These are phyloP conservation scores for Osmanthus fragrans DNA, from an alignment of 257 asterid species.

Conservation along the genomic window DNA sequence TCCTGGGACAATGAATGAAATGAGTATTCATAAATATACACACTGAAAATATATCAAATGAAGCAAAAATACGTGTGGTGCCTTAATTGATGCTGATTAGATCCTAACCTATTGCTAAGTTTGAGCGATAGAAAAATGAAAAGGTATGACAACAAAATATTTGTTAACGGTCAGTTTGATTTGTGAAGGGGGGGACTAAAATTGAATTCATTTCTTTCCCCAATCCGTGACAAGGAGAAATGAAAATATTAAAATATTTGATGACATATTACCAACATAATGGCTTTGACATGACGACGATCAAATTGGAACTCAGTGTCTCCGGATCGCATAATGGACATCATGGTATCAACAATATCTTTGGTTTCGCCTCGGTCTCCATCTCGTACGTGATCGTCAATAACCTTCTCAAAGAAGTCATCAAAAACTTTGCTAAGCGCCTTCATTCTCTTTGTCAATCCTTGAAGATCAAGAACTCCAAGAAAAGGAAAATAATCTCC, in stretches of 20 bases:
- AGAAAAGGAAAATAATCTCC: slow-evolving; percentile 50
- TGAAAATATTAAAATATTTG: neutral
- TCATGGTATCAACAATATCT: slow-evolving; percentile 50
- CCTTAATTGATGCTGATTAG: too few relatives aligned
- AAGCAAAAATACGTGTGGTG: neutral
- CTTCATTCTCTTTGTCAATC: slow-evolving; percentile 41
- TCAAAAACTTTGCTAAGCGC: slow-evolving; percentile 36
- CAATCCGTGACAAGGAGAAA: too few relatives aligned
- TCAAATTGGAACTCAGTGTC: slow-evolving; percentile 40
- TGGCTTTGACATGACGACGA: slow-evolving; percentile 49
- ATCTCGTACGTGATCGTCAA: slow-evolving; percentile 39
- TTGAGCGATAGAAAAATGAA: too few relatives aligned
- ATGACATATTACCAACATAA: slow-evolving; percentile 39
- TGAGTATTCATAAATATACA: neutral
- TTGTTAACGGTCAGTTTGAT: too few relatives aligned
- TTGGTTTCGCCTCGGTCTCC: slow-evolving; percentile 19
- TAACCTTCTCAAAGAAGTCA: slow-evolving; percentile 47
- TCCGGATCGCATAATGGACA: slow-evolving; percentile 43
- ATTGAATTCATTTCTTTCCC: too few relatives aligned
- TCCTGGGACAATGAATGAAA: slow-evolving; percentile 34
- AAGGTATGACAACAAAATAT: too few relatives aligned
- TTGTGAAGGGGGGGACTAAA: too few relatives aligned
- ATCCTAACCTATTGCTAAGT: too few relatives aligned
- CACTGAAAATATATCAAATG: neutral
- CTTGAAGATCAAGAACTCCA: slow-evolving; percentile 47